phyloP scores from a whole-genome alignment of 1,284 basidiomycete genomes.

The Kalmanozyma brasiliensis region DNA sequence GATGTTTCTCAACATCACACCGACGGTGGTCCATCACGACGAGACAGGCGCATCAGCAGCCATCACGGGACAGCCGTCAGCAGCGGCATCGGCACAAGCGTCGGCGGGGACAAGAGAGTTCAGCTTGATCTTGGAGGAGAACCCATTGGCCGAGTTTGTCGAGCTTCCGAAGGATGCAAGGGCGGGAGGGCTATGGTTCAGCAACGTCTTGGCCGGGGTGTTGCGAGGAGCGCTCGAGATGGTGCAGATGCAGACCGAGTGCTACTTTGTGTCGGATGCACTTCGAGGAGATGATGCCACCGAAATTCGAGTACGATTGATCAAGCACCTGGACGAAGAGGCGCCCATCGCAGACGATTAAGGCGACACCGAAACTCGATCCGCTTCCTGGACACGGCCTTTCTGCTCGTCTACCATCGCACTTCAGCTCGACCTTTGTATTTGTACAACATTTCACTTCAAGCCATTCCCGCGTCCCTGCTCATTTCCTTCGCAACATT shows the following conservation, averaged over 20 bases:
- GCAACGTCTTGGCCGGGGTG: conserved; percentile 94
- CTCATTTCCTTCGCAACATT: too few relatives aligned
- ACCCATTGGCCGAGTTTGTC: conserved; percentile 95
- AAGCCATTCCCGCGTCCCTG: too few relatives aligned
- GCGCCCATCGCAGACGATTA: conserved; percentile 69
- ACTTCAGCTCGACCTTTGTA: too few relatives aligned
- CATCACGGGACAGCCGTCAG: conserved; percentile 9
- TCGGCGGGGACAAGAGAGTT: conserved; percentile 71
- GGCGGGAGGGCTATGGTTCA: conserved; percentile 85
- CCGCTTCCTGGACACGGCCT: too few relatives aligned
- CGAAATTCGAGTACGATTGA: conserved; percentile 87
- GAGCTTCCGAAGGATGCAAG: conserved; percentile 90
- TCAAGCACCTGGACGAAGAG: conserved; percentile 95
- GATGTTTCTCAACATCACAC: conserved; percentile 93
- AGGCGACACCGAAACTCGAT: not conserved
- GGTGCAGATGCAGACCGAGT: conserved; percentile 98
- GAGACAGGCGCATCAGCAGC: conserved; percentile 47
- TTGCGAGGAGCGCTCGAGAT: conserved; percentile 93
- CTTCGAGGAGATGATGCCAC: conserved; percentile 93
- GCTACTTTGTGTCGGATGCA: conserved; percentile 87
- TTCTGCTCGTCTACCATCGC: too few relatives aligned
- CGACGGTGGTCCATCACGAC: conserved; percentile 77
- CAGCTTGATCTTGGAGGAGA: conserved; percentile 89
- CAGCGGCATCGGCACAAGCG: conserved; percentile 13
- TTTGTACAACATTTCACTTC: too few relatives aligned